Evolutionary conservation across 2,329 filamentous ascomycete species (phyloP), one percentile per base, ranked within the genome.

Genomic region (Fusarium camptoceras): DNA sequence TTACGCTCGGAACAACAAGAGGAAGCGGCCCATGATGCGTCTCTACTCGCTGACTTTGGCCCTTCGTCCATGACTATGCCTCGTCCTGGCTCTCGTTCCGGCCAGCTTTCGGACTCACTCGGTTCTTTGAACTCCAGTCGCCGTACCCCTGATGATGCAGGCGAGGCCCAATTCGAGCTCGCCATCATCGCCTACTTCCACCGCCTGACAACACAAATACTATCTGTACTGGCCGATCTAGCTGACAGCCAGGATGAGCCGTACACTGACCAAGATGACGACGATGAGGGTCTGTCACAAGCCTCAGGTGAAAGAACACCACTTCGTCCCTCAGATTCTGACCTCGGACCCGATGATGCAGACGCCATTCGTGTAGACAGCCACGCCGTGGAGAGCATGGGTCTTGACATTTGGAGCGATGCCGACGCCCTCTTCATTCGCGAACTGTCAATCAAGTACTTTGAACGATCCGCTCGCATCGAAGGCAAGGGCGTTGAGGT

Each of bases 181-280:
- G 88, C 90, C 42, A 87, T 94, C 53, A 92, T 94, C 57, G 90
- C 92, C 2, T 96, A 94, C 78, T 95, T 95, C 78, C 92, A 94
- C 79, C 88, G 92, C 2, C 83, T 94, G 54, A 94, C 92, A 1
- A 86, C 87, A 4, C 84, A 88, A 72, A 84, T 93, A 44, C 80
- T 95, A 24, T 84, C 85, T 1, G 86, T 87, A 5, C 78, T 94
- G 55, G 85, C 86, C 1, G 88, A 90, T 66, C 80, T 92, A 6
- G 86, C 92, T 8, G 84, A 85, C 41, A 78, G 77, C 50, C 77
- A 82, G 8, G 84, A 84, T 14, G 83, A 83, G n/a, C 78, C 81
- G 14, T 82, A 82, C 50, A 73, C 73, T 8, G 75, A 74, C 16
- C 75, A 72, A 37, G 71, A 77, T 20, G 75, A 76, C 8, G 78